phyloP scores from a whole-genome alignment of 306 rosid species.

The Quercus berberidifolia region DNA sequence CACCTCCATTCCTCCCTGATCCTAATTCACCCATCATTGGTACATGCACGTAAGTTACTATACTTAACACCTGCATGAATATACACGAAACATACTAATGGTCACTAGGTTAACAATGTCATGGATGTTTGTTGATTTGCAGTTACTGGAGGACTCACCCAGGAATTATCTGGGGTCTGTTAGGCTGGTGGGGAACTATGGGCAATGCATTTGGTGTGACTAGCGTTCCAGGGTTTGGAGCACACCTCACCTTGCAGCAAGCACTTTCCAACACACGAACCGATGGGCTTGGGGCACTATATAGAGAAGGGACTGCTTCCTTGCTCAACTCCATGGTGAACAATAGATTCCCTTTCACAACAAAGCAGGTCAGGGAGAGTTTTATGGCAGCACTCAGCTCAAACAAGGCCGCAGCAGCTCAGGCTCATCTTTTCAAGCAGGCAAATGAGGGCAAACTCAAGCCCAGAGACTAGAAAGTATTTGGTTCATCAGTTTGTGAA shows the following conservation, averaged over 20 bases:
- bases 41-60: constrained; percentile 75
- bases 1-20: constrained; percentile 62
- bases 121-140: constrained; percentile 12
- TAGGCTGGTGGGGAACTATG: constrained; percentile 92
- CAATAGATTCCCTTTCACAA: constrained; percentile 63
- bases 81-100: no score
- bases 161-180: constrained; percentile 65
- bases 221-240: constrained; percentile 54
- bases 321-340: constrained; percentile 80
- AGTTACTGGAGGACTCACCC: constrained; percentile 94
- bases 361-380: constrained; percentile 64
- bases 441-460: constrained; percentile 81
- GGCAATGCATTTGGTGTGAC: constrained; percentile 68
- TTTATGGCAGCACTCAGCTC: constrained; percentile 60
- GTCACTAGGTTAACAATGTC: background rate
- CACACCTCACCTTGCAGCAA: constrained; percentile 53
- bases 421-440: constrained; percentile 70
- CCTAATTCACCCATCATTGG: constrained; percentile 78
- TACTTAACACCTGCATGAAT: background rate
- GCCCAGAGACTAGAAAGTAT: constrained; percentile 34
- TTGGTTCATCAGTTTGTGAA: constrained; percentile 16
- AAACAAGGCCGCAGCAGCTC: constrained; percentile 67
- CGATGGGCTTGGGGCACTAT: constrained; percentile 76
- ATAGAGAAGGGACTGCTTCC: constrained; percentile 80
- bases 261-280: constrained; percentile 79